Evolutionary conservation across 768 basidiomycete species (phyloP).

Genomic region (Sistotremastrum niveocremeum): DNA sequence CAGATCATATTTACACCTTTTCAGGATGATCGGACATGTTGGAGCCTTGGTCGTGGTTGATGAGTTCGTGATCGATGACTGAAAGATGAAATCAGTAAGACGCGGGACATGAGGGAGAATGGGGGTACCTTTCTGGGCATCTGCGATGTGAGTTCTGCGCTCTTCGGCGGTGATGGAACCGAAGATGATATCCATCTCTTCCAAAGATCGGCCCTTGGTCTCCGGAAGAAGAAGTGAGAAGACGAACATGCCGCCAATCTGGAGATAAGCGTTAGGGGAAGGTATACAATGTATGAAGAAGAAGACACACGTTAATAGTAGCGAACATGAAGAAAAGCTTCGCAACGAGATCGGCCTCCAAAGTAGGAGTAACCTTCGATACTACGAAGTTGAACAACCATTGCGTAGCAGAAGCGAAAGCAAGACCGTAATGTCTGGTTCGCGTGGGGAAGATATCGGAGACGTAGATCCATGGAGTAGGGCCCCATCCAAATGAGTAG

Average conservation of each 20-base stretch:
- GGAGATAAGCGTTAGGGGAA: background rate
- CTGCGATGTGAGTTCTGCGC: slow-evolving; percentile 38
- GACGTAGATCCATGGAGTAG: slow-evolving; percentile 53
- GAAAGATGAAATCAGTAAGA: too few relatives aligned
- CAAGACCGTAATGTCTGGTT: slow-evolving; percentile 69
- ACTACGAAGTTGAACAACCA: slow-evolving; percentile 78
- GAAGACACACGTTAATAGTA: slow-evolving; percentile 35
- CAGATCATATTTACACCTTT: too few relatives aligned
- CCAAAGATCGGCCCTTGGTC: slow-evolving; percentile 29
- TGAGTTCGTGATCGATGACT: too few relatives aligned
- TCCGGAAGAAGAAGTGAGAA: slow-evolving; percentile 41
- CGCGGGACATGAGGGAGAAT: too few relatives aligned
- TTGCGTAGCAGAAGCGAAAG: slow-evolving; percentile 62
- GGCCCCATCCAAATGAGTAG: slow-evolving; percentile 81
- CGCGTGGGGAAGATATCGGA: slow-evolving; percentile 81
- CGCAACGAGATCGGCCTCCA: slow-evolving; percentile 49
- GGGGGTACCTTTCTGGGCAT: slow-evolving; percentile 24
- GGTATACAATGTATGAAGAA: too few relatives aligned
- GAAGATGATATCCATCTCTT: slow-evolving; percentile 45
- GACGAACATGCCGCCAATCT: slow-evolving; percentile 46
- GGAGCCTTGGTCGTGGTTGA: too few relatives aligned
- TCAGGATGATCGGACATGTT: too few relatives aligned
- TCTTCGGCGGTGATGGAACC: slow-evolving; percentile 43
- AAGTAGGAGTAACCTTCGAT: slow-evolving; percentile 53
- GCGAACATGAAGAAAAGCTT: slow-evolving; percentile 72